These are phyloP conservation scores for Aspergillus tanneri DNA, from an alignment of 2,329 filamentous ascomycete genomes.

Conservation along the genomic window DNA sequence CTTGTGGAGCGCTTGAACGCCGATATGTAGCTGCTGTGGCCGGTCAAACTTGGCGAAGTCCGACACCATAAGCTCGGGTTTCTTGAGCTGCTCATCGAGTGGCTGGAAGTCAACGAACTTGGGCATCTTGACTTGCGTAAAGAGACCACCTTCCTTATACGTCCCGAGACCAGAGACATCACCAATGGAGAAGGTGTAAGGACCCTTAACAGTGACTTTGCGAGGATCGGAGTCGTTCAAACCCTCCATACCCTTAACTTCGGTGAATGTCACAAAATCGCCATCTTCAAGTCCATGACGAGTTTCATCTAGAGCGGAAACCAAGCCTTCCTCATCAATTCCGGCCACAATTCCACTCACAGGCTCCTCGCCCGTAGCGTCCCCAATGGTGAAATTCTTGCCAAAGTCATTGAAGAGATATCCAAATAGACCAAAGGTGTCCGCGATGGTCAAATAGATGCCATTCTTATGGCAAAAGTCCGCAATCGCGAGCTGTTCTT, in stretches of 20 bases:
- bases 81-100: slow-evolving; percentile 73
- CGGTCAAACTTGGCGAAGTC: slow-evolving; percentile 98
- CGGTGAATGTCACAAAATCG: slow-evolving; percentile 92
- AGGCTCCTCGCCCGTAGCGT: slow-evolving; percentile 86
- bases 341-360: slow-evolving; percentile 84
- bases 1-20: slow-evolving; percentile 86
- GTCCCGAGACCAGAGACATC: slow-evolving; percentile 83
- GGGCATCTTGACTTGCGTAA: slow-evolving; percentile 97
- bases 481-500: slow-evolving; percentile 77
- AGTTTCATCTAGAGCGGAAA: slow-evolving; percentile 91
- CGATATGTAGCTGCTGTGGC: slow-evolving; percentile 85
- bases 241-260: slow-evolving; percentile 86
- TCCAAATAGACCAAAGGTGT: slow-evolving; percentile 92
- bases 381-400: slow-evolving; percentile 84
- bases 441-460: slow-evolving; percentile 83
- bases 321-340: slow-evolving; percentile 84
- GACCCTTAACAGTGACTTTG: slow-evolving; percentile 90
- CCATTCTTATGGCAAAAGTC: slow-evolving; percentile 94
- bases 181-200: slow-evolving; percentile 96
- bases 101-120: slow-evolving; percentile 87
- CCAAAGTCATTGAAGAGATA: slow-evolving; percentile 98
- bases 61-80: slow-evolving; percentile 85
- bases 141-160: slow-evolving; percentile 86
- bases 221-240: slow-evolving; percentile 80
- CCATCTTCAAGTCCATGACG: slow-evolving; percentile 94